Conservation (phyloP, 176 grass and related monocot species). For the Musa acuminata region DNA sequence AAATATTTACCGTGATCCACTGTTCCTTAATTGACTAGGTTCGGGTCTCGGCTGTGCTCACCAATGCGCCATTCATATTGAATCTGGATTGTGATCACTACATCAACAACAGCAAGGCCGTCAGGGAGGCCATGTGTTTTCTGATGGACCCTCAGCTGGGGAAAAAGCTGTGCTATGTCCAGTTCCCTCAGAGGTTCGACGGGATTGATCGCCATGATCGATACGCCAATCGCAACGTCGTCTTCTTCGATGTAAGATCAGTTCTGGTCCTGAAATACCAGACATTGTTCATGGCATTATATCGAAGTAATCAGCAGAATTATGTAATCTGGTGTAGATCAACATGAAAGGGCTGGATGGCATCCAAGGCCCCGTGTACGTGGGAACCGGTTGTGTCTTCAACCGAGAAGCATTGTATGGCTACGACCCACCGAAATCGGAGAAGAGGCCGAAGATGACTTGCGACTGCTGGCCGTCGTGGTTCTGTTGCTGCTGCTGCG, state of each 20-base stretch:
- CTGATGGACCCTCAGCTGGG: constrained; percentile 93
- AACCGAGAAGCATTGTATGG: constrained; percentile 88
- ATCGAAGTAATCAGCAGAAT: background rate
- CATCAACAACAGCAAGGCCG: constrained; percentile 95
- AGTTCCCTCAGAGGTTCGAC: constrained; percentile 91
- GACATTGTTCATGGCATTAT: too few relatives aligned
- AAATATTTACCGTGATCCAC: too few relatives aligned
- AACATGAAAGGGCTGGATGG: constrained; percentile 98
- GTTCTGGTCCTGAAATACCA: background rate
- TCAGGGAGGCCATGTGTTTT: constrained; percentile 95
- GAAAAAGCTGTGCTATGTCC: constrained; percentile 90
- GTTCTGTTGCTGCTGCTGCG: constrained; percentile 88
- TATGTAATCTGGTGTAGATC: constrained; percentile 38
- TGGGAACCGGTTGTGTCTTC: constrained; percentile 74
- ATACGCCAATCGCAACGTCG: constrained; percentile 82
- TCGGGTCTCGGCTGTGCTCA: constrained; percentile 77
- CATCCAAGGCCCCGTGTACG: constrained; percentile 87
- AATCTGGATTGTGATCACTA: constrained; percentile 98
- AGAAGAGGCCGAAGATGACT: constrained; percentile 92
- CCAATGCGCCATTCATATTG: constrained; percentile 82
- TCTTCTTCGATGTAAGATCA: constrained; percentile 77
- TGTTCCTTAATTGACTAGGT: constrained; percentile 15
- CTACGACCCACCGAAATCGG: constrained; percentile 63
- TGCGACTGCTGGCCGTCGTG: constrained; percentile 98
- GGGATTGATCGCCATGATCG: constrained; percentile 81